Percentiles rank a stretch among this genome's conserved stretches.
These are phyloP conservation scores for Dendrothele bispora DNA, from an alignment of 768 basidiomycete species.

Conservation along the genomic window DNA sequence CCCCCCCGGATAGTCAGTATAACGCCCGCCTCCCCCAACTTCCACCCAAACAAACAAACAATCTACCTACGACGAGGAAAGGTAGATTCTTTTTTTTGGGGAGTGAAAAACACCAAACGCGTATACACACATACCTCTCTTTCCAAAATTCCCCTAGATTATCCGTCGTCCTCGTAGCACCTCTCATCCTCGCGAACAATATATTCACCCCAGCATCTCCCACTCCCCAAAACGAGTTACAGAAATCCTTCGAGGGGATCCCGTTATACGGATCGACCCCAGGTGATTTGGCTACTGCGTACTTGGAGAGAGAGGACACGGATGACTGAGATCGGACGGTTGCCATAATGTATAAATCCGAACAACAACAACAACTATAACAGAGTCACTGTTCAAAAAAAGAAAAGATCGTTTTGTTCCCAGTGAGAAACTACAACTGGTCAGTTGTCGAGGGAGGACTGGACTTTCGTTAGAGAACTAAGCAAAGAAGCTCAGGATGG, in stretches of 20 bases:
- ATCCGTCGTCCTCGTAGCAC: conserved; percentile 10
- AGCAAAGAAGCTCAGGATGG: too few species aligned
- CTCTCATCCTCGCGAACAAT: conserved; percentile 14
- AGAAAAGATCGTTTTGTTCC: too few species aligned
- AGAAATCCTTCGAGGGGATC: conserved; percentile 9
- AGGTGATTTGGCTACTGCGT: conserved; percentile 5
- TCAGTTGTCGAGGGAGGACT: too few species aligned
- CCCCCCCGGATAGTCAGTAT: too few species aligned
- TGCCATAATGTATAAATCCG: too few species aligned
- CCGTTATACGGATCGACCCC: conserved; percentile 4
- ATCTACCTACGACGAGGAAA: too few species aligned
- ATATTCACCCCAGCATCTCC: conserved; percentile 13
- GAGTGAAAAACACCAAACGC: not conserved
- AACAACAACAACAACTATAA: too few species aligned
- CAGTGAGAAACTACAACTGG: too few species aligned
- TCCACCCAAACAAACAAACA: too few species aligned
- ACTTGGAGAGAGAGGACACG: conserved; percentile 2
- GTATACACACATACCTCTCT: conserved; percentile 6
- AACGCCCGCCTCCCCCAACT: too few species aligned
- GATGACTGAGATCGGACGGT: not conserved
- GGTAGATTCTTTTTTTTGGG: not conserved
- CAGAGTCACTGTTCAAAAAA: too few species aligned
- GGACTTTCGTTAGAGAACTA: too few species aligned
- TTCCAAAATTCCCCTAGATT: conserved; percentile 13
- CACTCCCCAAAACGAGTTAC: conserved; percentile 15